Evolutionary conservation across 1,284 basidiomycete genomes (phyloP).

Genomic region (Boletus mariae): DNA sequence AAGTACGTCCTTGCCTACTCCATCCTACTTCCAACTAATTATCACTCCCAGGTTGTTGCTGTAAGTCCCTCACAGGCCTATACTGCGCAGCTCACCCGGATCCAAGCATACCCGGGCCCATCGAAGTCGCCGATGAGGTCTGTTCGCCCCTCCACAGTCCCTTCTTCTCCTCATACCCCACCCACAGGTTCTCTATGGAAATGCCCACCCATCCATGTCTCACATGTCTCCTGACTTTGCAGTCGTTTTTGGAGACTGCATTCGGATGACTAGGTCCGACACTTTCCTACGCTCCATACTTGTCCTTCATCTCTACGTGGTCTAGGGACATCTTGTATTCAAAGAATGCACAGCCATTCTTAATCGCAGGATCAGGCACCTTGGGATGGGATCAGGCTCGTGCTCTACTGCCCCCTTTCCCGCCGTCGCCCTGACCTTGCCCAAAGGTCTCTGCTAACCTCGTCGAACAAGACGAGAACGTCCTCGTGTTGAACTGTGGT

Average conservation of each 20-base stretch:
- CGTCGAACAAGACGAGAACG: slow-evolving; percentile 76
- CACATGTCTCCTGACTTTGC: slow-evolving; percentile 93
- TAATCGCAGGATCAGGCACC: slow-evolving; percentile 93
- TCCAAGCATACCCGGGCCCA: slow-evolving; percentile 74
- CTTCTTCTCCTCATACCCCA: not conserved
- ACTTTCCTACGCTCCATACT: not conserved
- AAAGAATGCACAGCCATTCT: slow-evolving; percentile 77
- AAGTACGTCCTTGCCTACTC: not conserved
- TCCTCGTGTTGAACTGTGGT: slow-evolving; percentile 78
- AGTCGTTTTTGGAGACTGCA: slow-evolving; percentile 85
- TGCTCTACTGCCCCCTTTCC: not conserved
- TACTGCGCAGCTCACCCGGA: not conserved
- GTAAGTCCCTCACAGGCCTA: slow-evolving; percentile 37
- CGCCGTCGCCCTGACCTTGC: not conserved
- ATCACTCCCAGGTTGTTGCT: slow-evolving; percentile 51
- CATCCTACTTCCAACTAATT: not conserved
- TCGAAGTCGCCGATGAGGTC: slow-evolving; percentile 80
- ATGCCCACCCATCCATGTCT: slow-evolving; percentile 84
- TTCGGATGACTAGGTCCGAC: slow-evolving; percentile 76
- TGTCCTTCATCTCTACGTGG: not conserved
- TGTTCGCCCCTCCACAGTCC: slow-evolving; percentile 25
- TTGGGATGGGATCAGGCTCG: slow-evolving; percentile 86
- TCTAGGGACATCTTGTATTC: slow-evolving; percentile 74
- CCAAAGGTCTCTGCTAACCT: slow-evolving; percentile 76
- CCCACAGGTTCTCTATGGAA: slow-evolving; percentile 66